Evolutionary conservation across 2,329 filamentous ascomycete species (phyloP).

Genomic region (Penicillium sp.): DNA sequence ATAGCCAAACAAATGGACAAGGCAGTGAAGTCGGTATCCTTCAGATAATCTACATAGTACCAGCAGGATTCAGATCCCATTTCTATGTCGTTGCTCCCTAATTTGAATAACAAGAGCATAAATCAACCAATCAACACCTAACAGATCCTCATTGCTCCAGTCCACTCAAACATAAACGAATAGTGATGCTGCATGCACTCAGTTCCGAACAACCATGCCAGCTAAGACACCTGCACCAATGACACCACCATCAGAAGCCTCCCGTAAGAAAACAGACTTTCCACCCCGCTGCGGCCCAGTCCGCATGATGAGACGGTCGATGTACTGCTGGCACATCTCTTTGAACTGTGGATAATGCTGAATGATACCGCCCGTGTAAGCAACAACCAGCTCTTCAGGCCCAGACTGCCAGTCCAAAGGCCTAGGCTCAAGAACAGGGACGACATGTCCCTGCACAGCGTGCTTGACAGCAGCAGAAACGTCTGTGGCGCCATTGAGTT

Average conservation of each 20-base stretch:
- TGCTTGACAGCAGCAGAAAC: slow-evolving; percentile 5
- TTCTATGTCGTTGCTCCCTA: slow-evolving; percentile 15
- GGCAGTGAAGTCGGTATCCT: not conserved
- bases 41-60: not conserved
- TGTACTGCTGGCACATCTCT: slow-evolving; percentile 63
- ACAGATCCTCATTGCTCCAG: slow-evolving; percentile 12
- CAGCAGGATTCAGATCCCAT: slow-evolving; percentile 8
- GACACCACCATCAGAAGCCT: slow-evolving; percentile 54
- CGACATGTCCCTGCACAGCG: slow-evolving; percentile 31
- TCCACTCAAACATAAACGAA: slow-evolving; percentile 4
- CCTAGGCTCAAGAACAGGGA: slow-evolving; percentile 36
- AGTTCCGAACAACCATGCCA: slow-evolving; percentile 43
- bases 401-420: slow-evolving; percentile 43
- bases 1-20: no score
- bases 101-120: slow-evolving; percentile 41
- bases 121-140: slow-evolving; percentile 57
- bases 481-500: slow-evolving; percentile 13
- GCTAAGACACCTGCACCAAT: slow-evolving; percentile 55
- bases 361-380: slow-evolving; percentile 77
- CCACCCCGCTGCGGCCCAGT: slow-evolving; percentile 45
- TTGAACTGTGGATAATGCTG: slow-evolving; percentile 74
- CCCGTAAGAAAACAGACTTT: slow-evolving; percentile 51
- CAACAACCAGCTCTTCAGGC: slow-evolving; percentile 64
- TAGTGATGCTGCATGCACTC: slow-evolving; percentile 4
- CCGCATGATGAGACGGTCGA: slow-evolving; percentile 55